Base-by-base conservation (phyloP, 257 asterid species). In the Knoxia roxburghii region DNA sequence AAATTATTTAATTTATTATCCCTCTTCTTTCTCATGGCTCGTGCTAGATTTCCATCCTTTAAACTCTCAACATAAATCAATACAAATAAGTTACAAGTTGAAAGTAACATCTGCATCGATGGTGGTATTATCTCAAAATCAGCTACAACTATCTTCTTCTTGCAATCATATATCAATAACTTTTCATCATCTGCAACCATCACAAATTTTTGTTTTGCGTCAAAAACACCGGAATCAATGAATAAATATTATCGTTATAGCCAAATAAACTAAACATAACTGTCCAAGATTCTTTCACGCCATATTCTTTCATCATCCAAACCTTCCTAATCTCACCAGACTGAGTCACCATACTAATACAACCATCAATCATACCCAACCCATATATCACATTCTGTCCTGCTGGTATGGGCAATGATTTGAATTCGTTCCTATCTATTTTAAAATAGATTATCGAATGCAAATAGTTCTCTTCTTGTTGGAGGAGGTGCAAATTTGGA, bases 201-300 rank as follows among this genome's bases (percentile, higher is more conserved):
- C 0, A 57, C 2, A 32, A 57, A 17, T 57, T 57, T 26, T 14
- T 43, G 10, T 57, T 57, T 1, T 32, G 15, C 6, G 63, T 57
- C 23, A 30, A 30, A 57, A 57, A 57, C 41, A 57, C 41, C 1
- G 63, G 63, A 11, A 57, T 21, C 63, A 57, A 57, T 2, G 63
- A 56, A 56, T 56, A 56, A 27, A 21, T 6, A 21, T 17, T 17
- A 52, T 0, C 12, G 15, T 2, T 48, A 17, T 48, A n/a, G 18
- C 18, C 18, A 9, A 13, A 12, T 13, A 57, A 11, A 1, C 10
- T 17, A 41, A 61, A 61, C 67, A 61, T n/a, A 37, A 24, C 2
- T 4, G 21, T 62, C 67, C 67, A 62, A 10, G 67, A 62, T 62
- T 62, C 67, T 9, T 62, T 62, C 52, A 62, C 32, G 0, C 67